Conservation (phyloP, 768 basidiomycete genomes). For the Chalciporus chontae region DNA sequence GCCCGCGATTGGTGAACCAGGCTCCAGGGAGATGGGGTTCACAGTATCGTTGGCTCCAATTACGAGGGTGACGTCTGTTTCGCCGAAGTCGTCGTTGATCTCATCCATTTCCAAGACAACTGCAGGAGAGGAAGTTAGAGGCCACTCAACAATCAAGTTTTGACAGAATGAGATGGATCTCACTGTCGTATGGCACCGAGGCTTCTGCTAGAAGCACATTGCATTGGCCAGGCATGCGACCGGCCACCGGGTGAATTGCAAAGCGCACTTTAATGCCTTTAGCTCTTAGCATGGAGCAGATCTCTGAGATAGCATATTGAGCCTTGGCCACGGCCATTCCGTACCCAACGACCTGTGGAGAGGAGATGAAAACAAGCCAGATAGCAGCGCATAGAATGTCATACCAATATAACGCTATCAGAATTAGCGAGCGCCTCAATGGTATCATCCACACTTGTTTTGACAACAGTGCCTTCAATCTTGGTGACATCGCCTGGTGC, state of each 20-base stretch:
- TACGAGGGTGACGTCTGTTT: constrained; percentile 87
- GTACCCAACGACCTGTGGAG: constrained; percentile 68
- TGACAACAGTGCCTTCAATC: constrained; percentile 80
- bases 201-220: constrained; percentile 91
- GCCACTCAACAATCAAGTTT: background rate
- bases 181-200: constrained; percentile 86
- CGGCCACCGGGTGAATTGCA: constrained; percentile 87
- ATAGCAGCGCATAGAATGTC: constrained; percentile 1
- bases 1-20: constrained; percentile 84
- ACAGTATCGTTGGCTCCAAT: constrained; percentile 93
- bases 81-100: constrained; percentile 88
- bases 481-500: constrained; percentile 56
- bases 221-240: constrained; percentile 91
- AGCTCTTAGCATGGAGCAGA: constrained; percentile 64
- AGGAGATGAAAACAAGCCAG: constrained; percentile 4
- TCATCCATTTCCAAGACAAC: constrained; percentile 94
- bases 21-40: constrained; percentile 84
- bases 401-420: constrained; percentile 78
- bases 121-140: constrained; percentile 22
- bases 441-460: constrained; percentile 77
- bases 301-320: constrained; percentile 75
- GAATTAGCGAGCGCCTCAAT: constrained; percentile 75
- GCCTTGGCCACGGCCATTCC: constrained; percentile 94
- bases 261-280: constrained; percentile 81
- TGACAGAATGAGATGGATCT: constrained; percentile 22